A percentile compares a stretch with the other conserved stretches of the same genome.
phyloP scores from a whole-genome alignment of 1,139 yeast genomes.

The Protomyces inundatus region DNA sequence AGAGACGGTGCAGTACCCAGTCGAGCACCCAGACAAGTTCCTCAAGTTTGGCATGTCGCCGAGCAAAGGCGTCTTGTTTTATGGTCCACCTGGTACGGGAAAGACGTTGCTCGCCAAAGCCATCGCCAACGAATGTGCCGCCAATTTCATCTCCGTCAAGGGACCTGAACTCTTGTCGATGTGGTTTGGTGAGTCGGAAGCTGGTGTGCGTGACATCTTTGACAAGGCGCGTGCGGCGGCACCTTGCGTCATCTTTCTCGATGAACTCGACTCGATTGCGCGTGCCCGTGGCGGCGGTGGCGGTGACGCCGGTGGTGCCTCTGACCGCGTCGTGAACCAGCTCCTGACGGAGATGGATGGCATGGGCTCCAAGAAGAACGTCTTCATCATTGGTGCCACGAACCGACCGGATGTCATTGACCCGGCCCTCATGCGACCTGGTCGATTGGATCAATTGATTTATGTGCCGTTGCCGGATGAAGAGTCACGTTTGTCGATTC shows the following conservation, averaged over 20 bases:
- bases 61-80: slow-evolving; percentile 94
- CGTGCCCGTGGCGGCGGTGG: slow-evolving; percentile 90
- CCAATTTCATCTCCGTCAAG: slow-evolving; percentile 91
- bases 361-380: slow-evolving; percentile 98
- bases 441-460: slow-evolving; percentile 96
- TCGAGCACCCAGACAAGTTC: slow-evolving; percentile 96
- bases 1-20: slow-evolving; percentile 98
- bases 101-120: slow-evolving; percentile 95
- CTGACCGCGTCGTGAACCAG: slow-evolving; percentile 97
- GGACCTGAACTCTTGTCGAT: slow-evolving; percentile 96
- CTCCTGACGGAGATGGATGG: slow-evolving; percentile 99
- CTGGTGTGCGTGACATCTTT: slow-evolving; percentile 92
- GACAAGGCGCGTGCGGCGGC: slow-evolving; percentile 99
- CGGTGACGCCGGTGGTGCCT: slow-evolving; percentile 98
- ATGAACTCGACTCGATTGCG: slow-evolving; percentile 96
- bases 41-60: slow-evolving; percentile 97
- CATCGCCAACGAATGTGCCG: slow-evolving; percentile 95
- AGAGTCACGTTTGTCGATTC: slow-evolving; percentile 83
- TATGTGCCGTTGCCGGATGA: slow-evolving; percentile 98
- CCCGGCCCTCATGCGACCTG: slow-evolving; percentile 97
- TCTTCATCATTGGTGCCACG: slow-evolving; percentile 97
- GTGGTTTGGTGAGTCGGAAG: slow-evolving; percentile 99
- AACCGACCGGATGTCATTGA: slow-evolving; percentile 94
- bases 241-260: slow-evolving; percentile 94
- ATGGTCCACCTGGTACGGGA: slow-evolving; percentile 99